Conservation (phyloP, 345 rosid species). For the Arabis alpina region DNA sequence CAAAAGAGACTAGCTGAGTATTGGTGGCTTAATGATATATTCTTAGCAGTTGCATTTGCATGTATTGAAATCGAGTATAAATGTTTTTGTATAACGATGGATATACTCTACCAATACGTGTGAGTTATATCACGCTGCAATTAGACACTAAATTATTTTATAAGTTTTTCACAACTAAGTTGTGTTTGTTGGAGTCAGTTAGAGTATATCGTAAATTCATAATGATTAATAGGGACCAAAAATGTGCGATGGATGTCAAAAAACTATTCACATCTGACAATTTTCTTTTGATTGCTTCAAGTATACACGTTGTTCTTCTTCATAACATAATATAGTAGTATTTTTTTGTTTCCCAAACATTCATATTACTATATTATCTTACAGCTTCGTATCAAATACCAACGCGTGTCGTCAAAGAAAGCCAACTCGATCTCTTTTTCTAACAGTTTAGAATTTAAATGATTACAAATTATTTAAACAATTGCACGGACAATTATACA, state of each 20-base stretch:
- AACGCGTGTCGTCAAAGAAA: conserved; percentile 33
- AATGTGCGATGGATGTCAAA: conserved; percentile 8
- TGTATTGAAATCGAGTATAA: not conserved
- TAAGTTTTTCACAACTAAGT: conserved; percentile 4
- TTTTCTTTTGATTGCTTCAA: conserved; percentile 35
- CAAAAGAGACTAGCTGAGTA: not conserved
- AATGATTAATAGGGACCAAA: conserved; percentile 15
- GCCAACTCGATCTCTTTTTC: conserved; percentile 19
- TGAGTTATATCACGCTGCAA: not conserved
- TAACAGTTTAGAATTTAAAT: too few species aligned
- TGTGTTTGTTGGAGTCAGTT: conserved; percentile 9
- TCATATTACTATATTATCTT: conserved; percentile 30
- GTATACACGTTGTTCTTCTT: conserved; percentile 37
- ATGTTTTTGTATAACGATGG: conserved; percentile 3
- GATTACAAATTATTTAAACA: too few species aligned
- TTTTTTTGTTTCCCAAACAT: not conserved
- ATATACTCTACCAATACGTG: conserved; percentile 23
- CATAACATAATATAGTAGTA: conserved; percentile 7
- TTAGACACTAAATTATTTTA: not conserved
- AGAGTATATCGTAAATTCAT: not conserved
- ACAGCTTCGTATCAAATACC: conserved; percentile 28
- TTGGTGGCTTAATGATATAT: not conserved
- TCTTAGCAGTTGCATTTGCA: conserved; percentile 1
- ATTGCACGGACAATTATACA: too few species aligned
- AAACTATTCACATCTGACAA: conserved; percentile 39